These are phyloP conservation scores for Nakazawaea ernobii DNA, from an alignment of 805 yeast genomes.

Conservation along the genomic window DNA sequence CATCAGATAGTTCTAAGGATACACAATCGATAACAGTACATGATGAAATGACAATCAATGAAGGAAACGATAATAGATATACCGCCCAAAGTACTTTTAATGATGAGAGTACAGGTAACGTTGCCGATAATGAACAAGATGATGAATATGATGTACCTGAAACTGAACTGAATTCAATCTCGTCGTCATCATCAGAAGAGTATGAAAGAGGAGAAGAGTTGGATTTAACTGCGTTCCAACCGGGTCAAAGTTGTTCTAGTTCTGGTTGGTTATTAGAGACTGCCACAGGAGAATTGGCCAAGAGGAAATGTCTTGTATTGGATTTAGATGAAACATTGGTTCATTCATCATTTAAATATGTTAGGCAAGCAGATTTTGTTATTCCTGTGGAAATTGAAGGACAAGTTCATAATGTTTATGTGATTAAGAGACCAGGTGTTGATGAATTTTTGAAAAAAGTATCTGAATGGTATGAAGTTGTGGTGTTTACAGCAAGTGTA, in stretches of 20 bases:
- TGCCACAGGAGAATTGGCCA: slow-evolving; percentile 40
- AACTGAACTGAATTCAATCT: slow-evolving; percentile 5
- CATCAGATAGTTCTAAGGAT: slow-evolving; percentile 30
- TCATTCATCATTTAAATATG: slow-evolving; percentile 88
- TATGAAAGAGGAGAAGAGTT: slow-evolving; percentile 30
- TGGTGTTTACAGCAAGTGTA: slow-evolving; percentile 95
- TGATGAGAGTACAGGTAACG: slow-evolving; percentile 7
- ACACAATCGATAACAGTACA: slow-evolving; percentile 12
- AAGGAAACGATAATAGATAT: slow-evolving; percentile 17
- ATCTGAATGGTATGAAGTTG: slow-evolving; percentile 87
- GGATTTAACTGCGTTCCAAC: slow-evolving; percentile 61
- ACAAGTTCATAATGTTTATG: slow-evolving; percentile 90
- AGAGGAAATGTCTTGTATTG: slow-evolving; percentile 79
- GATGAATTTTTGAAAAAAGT: slow-evolving; percentile 84
- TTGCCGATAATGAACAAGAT: slow-evolving; percentile 6
- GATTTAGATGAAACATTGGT: slow-evolving; percentile 96
- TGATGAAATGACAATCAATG: slow-evolving; percentile 17
- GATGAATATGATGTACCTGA: slow-evolving; percentile 9
- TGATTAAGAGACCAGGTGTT: slow-evolving; percentile 96
- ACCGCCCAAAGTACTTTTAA: slow-evolving; percentile 3
- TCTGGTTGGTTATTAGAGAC: slow-evolving; percentile 64
- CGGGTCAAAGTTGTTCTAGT: slow-evolving; percentile 63
- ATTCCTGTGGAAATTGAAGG: slow-evolving; percentile 96
- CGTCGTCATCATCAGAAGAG: slow-evolving; percentile 10
- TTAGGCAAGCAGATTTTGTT: slow-evolving; percentile 91